Conservation (phyloP, 208 protist genomes). For the Balamuthia mandrillaris region DNA sequence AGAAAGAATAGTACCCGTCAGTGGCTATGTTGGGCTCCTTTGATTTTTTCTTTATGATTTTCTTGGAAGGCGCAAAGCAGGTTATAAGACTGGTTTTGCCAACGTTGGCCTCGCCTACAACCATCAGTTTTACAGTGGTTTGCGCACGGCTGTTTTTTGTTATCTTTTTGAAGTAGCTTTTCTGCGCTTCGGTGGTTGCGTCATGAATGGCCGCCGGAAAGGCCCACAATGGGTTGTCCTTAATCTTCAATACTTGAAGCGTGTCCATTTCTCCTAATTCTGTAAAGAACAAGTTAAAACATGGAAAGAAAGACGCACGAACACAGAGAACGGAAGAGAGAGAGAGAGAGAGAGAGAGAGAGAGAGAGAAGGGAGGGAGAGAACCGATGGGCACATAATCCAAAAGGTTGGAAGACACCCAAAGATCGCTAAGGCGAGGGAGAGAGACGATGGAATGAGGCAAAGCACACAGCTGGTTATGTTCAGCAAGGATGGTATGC, state of each 20-base stretch:
- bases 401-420: too few relatives aligned
- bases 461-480: too few relatives aligned
- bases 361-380: too few relatives aligned
- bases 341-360: too few relatives aligned
- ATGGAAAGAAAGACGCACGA: neutral
- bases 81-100: conserved; percentile 15
- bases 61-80: too few relatives aligned
- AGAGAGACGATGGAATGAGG: too few relatives aligned
- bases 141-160: conserved; percentile 9
- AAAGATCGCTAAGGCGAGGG: too few relatives aligned
- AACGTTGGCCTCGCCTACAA: conserved; percentile 27
- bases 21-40: conserved; percentile 38
- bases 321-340: too few relatives aligned
- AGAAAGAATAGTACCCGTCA: neutral
- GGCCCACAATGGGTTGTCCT: conserved; percentile 24
- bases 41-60: conserved; percentile 13
- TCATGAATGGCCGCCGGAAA: too few relatives aligned
- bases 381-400: too few relatives aligned
- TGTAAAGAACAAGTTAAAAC: conserved; percentile 10
- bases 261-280: neutral
- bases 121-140: conserved; percentile 34
- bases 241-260: neutral
- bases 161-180: conserved; percentile 13
- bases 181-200: neutral
- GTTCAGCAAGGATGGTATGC: too few relatives aligned